Percentiles rank a stretch among this genome's conserved stretches.
phyloP scores from a whole-genome alignment of 1,139 yeast species.

The Chernovozyma aurita region DNA sequence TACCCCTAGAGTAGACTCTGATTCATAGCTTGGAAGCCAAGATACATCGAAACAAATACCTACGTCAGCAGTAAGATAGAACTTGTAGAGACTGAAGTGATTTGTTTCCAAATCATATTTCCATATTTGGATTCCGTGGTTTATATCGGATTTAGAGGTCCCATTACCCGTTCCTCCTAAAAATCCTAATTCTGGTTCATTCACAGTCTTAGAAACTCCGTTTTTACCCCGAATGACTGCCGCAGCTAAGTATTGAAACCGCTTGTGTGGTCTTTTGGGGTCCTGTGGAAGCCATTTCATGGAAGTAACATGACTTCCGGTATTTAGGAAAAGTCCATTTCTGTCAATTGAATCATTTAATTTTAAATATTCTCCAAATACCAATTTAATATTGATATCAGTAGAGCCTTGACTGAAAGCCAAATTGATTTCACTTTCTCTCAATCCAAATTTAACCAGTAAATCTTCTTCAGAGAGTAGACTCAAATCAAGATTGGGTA shows the following conservation, averaged over 20 bases:
- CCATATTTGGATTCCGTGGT: slow-evolving; percentile 46
- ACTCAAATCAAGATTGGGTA: slow-evolving; percentile 1
- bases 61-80: slow-evolving; percentile 33
- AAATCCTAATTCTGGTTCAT: slow-evolving; percentile 31
- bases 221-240: slow-evolving; percentile 34
- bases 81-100: slow-evolving; percentile 23
- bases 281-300: slow-evolving; percentile 48
- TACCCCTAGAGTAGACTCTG: slow-evolving; percentile 31
- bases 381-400: slow-evolving; percentile 1
- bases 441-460: slow-evolving; percentile 1
- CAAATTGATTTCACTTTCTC: neutral
- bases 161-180: slow-evolving; percentile 10
- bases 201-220: slow-evolving; percentile 20
- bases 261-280: slow-evolving; percentile 9
- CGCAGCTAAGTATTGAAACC: slow-evolving; percentile 45
- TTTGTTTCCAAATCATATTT: slow-evolving; percentile 27
- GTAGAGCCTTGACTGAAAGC: slow-evolving; percentile 1
- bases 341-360: slow-evolving; percentile 20
- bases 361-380: slow-evolving; percentile 7
- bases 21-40: slow-evolving; percentile 41
- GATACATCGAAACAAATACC: slow-evolving; percentile 54
- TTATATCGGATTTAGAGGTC: neutral
- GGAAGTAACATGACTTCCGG: slow-evolving; percentile 54
- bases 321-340: slow-evolving; percentile 42
- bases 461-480: slow-evolving; percentile 1